A percentile compares a stretch with the other conserved stretches of the same genome.
These are phyloP conservation scores for Trichocomaceae sp. DNA, from an alignment of 2,329 filamentous ascomycete genomes.

Conservation along the genomic window DNA sequence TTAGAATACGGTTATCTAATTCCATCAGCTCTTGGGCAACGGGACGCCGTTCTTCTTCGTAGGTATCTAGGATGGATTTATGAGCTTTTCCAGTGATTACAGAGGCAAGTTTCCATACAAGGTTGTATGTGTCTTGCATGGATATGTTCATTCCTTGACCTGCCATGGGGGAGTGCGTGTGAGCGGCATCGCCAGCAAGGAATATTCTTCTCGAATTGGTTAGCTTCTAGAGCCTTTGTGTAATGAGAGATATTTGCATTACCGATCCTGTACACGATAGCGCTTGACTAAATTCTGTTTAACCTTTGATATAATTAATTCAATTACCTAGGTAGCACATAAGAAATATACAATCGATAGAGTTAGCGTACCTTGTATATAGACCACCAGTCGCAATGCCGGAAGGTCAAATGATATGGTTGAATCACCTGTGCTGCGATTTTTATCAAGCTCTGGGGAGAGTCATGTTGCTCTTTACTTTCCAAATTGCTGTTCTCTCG, in stretches of 20 bases:
- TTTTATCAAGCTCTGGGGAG: conserved; percentile 55
- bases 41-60: neutral
- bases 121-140: conserved; percentile 51
- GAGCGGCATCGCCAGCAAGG: conserved; percentile 16
- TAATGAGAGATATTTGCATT: no score
- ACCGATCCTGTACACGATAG: no score
- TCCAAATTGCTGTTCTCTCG: conserved; percentile 34
- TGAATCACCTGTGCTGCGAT: conserved; percentile 58
- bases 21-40: no score
- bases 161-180: conserved; percentile 13
- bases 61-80: neutral
- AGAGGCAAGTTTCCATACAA: conserved; percentile 50
- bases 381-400: conserved; percentile 62
- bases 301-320: no score
- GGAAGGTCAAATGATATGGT: conserved; percentile 61
- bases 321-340: no score
- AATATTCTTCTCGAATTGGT: neutral
- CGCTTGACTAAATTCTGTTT: no score
- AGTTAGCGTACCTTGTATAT: conserved; percentile 41
- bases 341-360: no score
- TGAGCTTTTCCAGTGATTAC: conserved; percentile 31
- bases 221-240: no score
- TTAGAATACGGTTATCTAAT: conserved; percentile 21
- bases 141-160: conserved; percentile 24
- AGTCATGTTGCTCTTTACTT: conserved; percentile 25